phyloP scores from a whole-genome alignment of 1,284 basidiomycete genomes.

The Mycena citricolor region DNA sequence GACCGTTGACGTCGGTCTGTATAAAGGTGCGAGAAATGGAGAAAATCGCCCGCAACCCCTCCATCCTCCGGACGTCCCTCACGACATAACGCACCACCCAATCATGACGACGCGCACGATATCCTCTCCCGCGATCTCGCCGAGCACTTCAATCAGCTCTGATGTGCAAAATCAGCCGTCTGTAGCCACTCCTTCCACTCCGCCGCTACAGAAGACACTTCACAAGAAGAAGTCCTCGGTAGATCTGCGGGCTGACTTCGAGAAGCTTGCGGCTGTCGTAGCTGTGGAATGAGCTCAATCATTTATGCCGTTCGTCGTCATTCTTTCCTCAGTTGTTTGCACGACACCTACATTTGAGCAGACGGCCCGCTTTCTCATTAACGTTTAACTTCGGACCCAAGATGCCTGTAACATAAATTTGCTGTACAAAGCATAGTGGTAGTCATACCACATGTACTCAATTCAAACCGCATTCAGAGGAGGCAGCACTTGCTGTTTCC shows the following conservation, averaged over 20 bases:
- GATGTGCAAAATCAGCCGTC: too few relatives aligned
- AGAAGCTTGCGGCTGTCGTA: neutral
- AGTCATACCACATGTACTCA: neutral
- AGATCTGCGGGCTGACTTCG: slow-evolving; percentile 19
- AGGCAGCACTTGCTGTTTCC: slow-evolving; percentile 52
- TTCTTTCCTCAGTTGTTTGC: slow-evolving; percentile 1
- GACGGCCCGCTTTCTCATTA: too few relatives aligned
- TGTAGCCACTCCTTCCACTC: neutral
- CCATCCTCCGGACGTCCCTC: too few relatives aligned
- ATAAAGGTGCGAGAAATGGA: too few relatives aligned
- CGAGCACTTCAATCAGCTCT: too few relatives aligned
- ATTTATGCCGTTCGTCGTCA: slow-evolving; percentile 27
- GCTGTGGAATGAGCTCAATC: slow-evolving; percentile 17
- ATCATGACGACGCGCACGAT: too few relatives aligned
- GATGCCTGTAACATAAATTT: too few relatives aligned
- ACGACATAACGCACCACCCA: too few relatives aligned
- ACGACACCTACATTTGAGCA: neutral
- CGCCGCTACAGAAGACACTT: slow-evolving; percentile 5
- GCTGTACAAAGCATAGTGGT: neutral
- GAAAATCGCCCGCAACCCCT: too few relatives aligned
- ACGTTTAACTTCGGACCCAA: too few relatives aligned
- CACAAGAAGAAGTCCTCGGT: slow-evolving; percentile 23
- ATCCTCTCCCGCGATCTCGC: too few relatives aligned
- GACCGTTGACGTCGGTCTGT: too few relatives aligned
- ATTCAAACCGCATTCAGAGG: slow-evolving; percentile 56